phyloP scores from a whole-genome alignment of 2,329 filamentous ascomycete species.

The Xylaria sp. region DNA sequence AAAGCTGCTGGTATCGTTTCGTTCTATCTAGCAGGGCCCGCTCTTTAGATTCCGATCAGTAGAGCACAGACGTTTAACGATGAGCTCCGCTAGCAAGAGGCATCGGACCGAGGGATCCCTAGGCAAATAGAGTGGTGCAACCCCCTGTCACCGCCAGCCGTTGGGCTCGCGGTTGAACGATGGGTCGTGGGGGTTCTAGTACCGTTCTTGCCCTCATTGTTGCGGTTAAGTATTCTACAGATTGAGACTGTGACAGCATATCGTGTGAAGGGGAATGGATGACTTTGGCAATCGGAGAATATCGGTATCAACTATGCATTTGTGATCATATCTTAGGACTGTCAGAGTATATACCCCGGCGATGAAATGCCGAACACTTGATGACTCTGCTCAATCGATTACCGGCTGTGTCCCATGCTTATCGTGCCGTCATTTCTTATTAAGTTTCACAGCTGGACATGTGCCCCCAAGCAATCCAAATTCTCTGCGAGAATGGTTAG shows the following conservation, averaged over 20 bases:
- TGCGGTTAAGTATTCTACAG: not conserved
- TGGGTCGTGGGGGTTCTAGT: conserved; percentile 27
- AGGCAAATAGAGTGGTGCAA: conserved; percentile 21
- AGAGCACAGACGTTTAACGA: conserved; percentile 8
- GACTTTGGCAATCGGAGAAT: conserved; percentile 27
- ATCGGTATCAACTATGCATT: conserved; percentile 28
- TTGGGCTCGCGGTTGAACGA: conserved; percentile 12
- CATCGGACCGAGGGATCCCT: conserved; percentile 28
- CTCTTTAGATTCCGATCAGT: conserved; percentile 14
- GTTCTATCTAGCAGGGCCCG: conserved; percentile 19
- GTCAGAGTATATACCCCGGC: conserved; percentile 13
- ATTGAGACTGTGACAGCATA: conserved; percentile 7
- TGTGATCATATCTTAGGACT: conserved; percentile 27
- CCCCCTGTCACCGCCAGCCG: conserved; percentile 17
- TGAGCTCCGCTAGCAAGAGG: conserved; percentile 23
- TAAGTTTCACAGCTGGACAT: conserved; percentile 1
- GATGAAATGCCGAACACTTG: conserved; percentile 15
- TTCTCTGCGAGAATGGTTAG: conserved; percentile 2
- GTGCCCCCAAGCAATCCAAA: conserved; percentile 13
- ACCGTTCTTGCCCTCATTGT: conserved; percentile 13
- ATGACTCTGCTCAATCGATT: conserved; percentile 11
- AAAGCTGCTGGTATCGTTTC: conserved; percentile 14
- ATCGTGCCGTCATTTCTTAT: conserved; percentile 8
- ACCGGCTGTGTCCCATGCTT: not conserved
- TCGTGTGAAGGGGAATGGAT: conserved; percentile 4